These are phyloP conservation scores for Chlamydomonas reinhardtii DNA, from an alignment of 163 green algal genomes.

Conservation along the genomic window DNA sequence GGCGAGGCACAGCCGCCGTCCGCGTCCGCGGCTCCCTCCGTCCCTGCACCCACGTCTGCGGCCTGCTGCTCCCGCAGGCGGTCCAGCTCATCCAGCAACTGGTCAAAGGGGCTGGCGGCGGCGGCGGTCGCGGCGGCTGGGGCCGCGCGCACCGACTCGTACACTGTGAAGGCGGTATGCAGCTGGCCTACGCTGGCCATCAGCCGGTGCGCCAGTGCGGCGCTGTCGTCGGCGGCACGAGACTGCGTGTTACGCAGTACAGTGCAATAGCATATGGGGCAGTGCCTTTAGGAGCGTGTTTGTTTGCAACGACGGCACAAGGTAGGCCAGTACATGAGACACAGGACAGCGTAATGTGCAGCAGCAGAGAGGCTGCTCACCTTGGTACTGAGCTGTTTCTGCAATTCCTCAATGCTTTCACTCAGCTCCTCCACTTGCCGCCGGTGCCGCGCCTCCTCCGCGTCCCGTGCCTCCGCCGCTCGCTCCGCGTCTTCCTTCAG, in stretches of 20 bases:
- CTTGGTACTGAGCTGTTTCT: background rate
- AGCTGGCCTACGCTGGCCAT: constrained; percentile 4
- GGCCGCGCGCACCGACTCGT: background rate
- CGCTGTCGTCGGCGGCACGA: background rate
- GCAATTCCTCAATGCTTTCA: background rate
- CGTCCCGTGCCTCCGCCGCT: background rate
- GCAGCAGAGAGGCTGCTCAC: too few species aligned
- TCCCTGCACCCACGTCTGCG: background rate
- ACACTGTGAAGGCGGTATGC: background rate
- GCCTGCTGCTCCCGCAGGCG: too few species aligned
- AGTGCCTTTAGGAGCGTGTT: too few species aligned
- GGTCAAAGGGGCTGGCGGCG: background rate
- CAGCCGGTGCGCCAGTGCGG: constrained; percentile 16
- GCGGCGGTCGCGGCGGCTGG: too few species aligned
- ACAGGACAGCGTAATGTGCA: too few species aligned
- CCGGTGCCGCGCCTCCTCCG: background rate
- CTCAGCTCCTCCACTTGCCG: constrained; percentile 29
- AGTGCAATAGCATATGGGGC: too few species aligned
- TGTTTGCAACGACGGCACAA: too few species aligned
- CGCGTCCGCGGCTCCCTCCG: background rate
- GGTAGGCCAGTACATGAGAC: too few species aligned
- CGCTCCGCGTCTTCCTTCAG: background rate
- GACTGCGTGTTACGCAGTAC: background rate
- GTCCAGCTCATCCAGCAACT: constrained; percentile 1
- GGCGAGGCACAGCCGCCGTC: too few species aligned